Evolutionary conservation across 225 moss, liverwort and hornwort species (phyloP).

Genomic region (Takakia lepidozioides): DNA sequence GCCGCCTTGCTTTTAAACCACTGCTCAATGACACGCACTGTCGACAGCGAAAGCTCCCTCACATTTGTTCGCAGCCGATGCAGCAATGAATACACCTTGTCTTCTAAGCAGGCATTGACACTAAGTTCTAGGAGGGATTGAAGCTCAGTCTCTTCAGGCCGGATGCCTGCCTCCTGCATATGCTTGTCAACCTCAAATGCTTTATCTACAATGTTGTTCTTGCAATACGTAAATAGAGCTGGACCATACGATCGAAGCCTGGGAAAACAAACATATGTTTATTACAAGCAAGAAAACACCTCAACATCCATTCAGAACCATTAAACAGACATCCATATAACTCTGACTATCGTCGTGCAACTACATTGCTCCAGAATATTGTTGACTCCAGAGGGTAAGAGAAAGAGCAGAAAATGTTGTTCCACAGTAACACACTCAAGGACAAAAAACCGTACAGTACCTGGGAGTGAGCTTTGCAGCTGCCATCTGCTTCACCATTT

Average conservation of each 20-base stretch:
- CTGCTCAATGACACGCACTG: slow-evolving; percentile 40
- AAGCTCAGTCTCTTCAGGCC: slow-evolving; percentile 79
- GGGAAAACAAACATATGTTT: slow-evolving; percentile 5
- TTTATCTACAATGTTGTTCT: slow-evolving; percentile 56
- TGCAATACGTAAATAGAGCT: slow-evolving; percentile 79
- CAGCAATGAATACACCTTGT: slow-evolving; percentile 67
- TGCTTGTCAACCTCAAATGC: slow-evolving; percentile 92
- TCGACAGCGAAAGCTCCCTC: slow-evolving; percentile 53
- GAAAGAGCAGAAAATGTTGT: too few species aligned
- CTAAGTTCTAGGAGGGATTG: slow-evolving; percentile 62
- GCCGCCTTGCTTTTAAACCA: slow-evolving; percentile 65
- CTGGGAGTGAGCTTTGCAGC: slow-evolving; percentile 73
- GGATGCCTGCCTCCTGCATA: slow-evolving; percentile 70
- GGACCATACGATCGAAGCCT: slow-evolving; percentile 87
- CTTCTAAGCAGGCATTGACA: slow-evolving; percentile 59
- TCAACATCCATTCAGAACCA: too few species aligned
- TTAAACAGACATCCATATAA: too few species aligned
- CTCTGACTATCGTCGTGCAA: too few species aligned
- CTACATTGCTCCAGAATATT: too few species aligned
- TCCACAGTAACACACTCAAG: too few species aligned
- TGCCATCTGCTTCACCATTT: slow-evolving; percentile 95
- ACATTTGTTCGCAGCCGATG: slow-evolving; percentile 63
- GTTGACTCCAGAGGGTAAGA: too few species aligned
- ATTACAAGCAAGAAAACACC: too few species aligned
- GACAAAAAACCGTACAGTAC: too few species aligned